These are phyloP conservation scores for Mycena sp. DNA, from an alignment of 1,284 basidiomycete genomes.

Conservation along the genomic window DNA sequence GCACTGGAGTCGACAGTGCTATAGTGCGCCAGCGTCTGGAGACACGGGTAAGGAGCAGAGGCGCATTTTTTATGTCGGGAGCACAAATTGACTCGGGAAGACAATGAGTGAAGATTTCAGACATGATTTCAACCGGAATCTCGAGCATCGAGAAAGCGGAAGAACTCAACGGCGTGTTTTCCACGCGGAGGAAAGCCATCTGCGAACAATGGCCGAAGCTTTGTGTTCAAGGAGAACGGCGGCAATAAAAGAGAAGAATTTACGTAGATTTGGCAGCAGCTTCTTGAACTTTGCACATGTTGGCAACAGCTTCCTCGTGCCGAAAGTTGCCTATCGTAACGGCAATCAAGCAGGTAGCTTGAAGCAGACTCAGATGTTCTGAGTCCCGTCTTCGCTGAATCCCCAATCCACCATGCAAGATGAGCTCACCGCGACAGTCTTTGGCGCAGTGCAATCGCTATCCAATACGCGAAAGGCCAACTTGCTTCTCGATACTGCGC, in stretches of 20 bases:
- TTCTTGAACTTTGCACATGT: too few relatives aligned
- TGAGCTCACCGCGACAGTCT: slow-evolving; percentile 67
- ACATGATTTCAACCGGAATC: background rate
- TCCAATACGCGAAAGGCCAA: slow-evolving; percentile 60
- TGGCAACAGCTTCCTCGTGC: too few relatives aligned
- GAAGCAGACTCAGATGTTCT: too few relatives aligned
- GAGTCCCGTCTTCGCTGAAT: background rate
- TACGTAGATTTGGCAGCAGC: too few relatives aligned
- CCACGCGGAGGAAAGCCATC: too few relatives aligned
- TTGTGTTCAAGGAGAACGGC: too few relatives aligned
- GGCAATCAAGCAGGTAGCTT: too few relatives aligned
- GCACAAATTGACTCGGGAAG: background rate
- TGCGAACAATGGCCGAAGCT: too few relatives aligned
- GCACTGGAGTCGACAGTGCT: background rate
- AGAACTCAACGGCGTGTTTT: too few relatives aligned
- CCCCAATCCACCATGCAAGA: slow-evolving; percentile 45
- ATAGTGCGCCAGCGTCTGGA: background rate
- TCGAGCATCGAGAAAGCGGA: too few relatives aligned
- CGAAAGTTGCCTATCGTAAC: too few relatives aligned
- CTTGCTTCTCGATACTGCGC: slow-evolving; percentile 66
- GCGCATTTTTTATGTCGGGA: background rate
- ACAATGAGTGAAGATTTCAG: background rate
- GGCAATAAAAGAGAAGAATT: too few relatives aligned
- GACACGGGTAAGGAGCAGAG: background rate
- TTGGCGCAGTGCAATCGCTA: slow-evolving; percentile 62